phyloP scores from a whole-genome alignment of 805 yeast species.

The Lipomyces anomalus region DNA sequence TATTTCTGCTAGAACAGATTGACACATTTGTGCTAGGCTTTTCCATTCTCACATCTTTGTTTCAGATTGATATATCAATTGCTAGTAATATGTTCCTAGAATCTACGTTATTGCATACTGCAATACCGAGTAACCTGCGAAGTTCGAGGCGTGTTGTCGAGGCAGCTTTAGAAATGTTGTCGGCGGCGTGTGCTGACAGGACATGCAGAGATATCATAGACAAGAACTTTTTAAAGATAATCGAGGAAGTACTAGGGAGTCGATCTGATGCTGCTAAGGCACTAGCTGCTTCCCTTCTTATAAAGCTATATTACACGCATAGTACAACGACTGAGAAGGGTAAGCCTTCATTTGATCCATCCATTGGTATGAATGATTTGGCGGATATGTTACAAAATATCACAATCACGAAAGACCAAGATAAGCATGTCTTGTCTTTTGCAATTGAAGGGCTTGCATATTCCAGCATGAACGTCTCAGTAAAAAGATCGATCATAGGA shows the following conservation, averaged over 20 bases:
- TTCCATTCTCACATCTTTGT: neutral
- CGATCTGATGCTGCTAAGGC: slow-evolving; percentile 23
- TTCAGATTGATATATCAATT: neutral
- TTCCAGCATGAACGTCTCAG: slow-evolving; percentile 31
- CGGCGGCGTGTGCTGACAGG: slow-evolving; percentile 33
- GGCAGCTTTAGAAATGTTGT: slow-evolving; percentile 29
- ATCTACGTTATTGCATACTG: neutral
- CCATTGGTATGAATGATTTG: slow-evolving; percentile 26
- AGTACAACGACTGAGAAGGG: slow-evolving; percentile 12
- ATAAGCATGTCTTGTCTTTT: too few relatives aligned
- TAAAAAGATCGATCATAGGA: slow-evolving; percentile 27
- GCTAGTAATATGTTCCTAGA: neutral
- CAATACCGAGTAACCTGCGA: neutral
- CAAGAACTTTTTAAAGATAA: slow-evolving; percentile 22
- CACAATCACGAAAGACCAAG: slow-evolving; percentile 13
- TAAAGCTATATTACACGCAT: slow-evolving; percentile 31
- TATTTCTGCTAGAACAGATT: neutral
- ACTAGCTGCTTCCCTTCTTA: slow-evolving; percentile 33
- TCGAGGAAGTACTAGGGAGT: slow-evolving; percentile 26
- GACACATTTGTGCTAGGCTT: neutral
- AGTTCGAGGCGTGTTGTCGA: neutral
- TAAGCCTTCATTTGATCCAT: slow-evolving; percentile 11
- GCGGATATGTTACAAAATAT: slow-evolving; percentile 30
- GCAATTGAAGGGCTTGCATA: slow-evolving; percentile 37
- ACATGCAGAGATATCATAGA: slow-evolving; percentile 30